Evolutionary conservation across 768 basidiomycete species (phyloP).

Genomic region (Mycena kentingensis): DNA sequence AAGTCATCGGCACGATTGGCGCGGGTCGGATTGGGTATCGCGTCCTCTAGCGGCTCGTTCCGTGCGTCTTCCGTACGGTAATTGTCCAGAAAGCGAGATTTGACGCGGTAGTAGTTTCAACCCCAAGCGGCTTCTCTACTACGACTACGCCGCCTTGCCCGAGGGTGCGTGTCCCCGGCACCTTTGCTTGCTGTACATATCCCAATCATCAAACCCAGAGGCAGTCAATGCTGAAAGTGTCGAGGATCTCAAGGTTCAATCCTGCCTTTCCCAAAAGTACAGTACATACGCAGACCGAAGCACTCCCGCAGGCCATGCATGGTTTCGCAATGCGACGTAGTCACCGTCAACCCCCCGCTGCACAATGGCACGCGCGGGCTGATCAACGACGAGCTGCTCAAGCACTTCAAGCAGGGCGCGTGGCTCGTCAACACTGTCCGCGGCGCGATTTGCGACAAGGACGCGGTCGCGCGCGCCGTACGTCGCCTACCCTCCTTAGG

Average conservation of each 20-base stretch:
- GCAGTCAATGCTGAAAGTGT: conserved; percentile 73
- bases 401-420: conserved; percentile 89
- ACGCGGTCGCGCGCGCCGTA: conserved; percentile 80
- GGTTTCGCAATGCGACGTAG: conserved; percentile 81
- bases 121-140: conserved; percentile 89
- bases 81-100: not conserved
- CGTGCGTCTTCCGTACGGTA: no score
- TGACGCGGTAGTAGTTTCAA: conserved; percentile 54
- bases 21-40: conserved; percentile 82
- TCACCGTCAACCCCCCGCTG: conserved; percentile 85
- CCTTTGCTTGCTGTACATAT: no score
- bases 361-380: conserved; percentile 84
- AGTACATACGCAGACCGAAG: no score
- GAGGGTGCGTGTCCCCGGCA: no score
- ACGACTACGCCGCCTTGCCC: conserved; percentile 78
- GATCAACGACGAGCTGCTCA: conserved; percentile 78
- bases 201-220: conserved; percentile 70
- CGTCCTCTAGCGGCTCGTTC: conserved; percentile 74
- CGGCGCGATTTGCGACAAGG: conserved; percentile 86
- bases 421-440: conserved; percentile 94
- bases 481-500: no score
- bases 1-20: conserved; percentile 90
- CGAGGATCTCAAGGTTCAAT: conserved; percentile 74
- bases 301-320: no score
- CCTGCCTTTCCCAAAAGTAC: no score